Base-by-base conservation (phyloP, 768 basidiomycete species). In the Boletus sensibilis region DNA sequence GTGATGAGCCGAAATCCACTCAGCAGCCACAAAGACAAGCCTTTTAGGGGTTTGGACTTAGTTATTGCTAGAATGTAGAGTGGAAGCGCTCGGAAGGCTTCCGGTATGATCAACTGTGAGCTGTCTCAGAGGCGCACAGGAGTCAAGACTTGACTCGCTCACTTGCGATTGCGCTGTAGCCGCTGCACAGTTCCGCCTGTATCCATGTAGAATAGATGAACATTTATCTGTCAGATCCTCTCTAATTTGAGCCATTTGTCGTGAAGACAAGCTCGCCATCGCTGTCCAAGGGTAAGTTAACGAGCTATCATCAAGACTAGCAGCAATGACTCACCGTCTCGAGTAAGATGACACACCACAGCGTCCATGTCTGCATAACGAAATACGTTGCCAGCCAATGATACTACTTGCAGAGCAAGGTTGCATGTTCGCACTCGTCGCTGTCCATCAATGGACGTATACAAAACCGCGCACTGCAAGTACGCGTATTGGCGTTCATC, bases 11-110 rank as follows among this genome's bases (percentile, higher is more conserved):
- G 33, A 41, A 38, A 38, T 39, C 33, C 52, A 29, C 55, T 43
- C 41, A 43, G 50, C 33, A 5, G n/a, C 38, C 31, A 50, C 34
- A 11, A 49, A 52, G 53, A 53, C 61, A 56, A 66, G 86, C 96
- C 93, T 86, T 97, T 96, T n/a, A 99, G 74, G 20, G 94, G 87
- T 70, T 97, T 96, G 50, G 83, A 83, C 76, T 99, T 99, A 44
- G 89, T 78, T 34, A 98, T 82, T 12, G 86, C 86, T 3, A 98
- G 77, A 4, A 83, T 82, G 68, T 87, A 94, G 18, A 93, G 78
- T 0, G 94, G 92, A 41, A 98, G 80, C 1, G 88, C 80, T 65
- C 88, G 87, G 78, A 94, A 94, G 0, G 90, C 87, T 73, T 98
- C 97, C 7, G 97, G 97, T 25, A 99, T 84, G 58, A 99, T 90